Evolutionary conservation across 208 protist species (phyloP), one percentile per base, ranked within the genome.

Genomic region (Zelonia costaricensis): DNA sequence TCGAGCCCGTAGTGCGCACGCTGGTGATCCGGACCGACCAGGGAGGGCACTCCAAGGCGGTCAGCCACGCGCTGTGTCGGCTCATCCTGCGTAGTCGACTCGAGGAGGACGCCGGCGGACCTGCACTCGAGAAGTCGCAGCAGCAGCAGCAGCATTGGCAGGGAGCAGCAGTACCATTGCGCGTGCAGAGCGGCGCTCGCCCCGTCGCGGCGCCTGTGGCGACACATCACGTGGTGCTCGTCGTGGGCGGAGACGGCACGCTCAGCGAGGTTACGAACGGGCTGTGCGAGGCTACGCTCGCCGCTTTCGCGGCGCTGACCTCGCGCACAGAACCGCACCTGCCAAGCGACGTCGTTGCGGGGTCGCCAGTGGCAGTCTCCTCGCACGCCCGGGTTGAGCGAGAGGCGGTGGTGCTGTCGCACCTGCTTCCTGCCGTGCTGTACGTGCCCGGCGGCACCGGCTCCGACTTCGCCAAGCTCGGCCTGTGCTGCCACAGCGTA

Each of bases 201-300:
- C 5, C 8, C 5, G 10, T 13, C 8, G 33, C 33, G 10, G 33
- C 12, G 13, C 36, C 18, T 12, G 18, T 22, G 36, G 16, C n/a
- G 3, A 33, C 36, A 15, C 53, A 30, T 16, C 69, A 86, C 62
- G 18, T 94, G 4, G 62, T 94, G 30, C 68, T 81, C 10, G 39
- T 76, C 9, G 69, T 92, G 25, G 88, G 88, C 42, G 88, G 88
- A 30, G 88, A 94, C 45, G 88, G 88, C 16, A 91, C 84, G 5
- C 68, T 94, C 22, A 88, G 80, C 67, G 88, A 94, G 25, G 85
- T 80, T 4, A 78, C 90, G 4, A 88, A 94, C 44, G 88, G 88
- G 5, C 35, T 90, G 22, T 92, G 84, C 52, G 54, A 62, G 28
- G 88, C 83, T 0, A 80, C 76, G 30, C 66, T 93, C 5, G 40